Evolutionary conservation across 1,284 basidiomycete genomes (phyloP), one percentile per base, ranked within the genome.

Genomic region (Sanguinoderma infundibulare): DNA sequence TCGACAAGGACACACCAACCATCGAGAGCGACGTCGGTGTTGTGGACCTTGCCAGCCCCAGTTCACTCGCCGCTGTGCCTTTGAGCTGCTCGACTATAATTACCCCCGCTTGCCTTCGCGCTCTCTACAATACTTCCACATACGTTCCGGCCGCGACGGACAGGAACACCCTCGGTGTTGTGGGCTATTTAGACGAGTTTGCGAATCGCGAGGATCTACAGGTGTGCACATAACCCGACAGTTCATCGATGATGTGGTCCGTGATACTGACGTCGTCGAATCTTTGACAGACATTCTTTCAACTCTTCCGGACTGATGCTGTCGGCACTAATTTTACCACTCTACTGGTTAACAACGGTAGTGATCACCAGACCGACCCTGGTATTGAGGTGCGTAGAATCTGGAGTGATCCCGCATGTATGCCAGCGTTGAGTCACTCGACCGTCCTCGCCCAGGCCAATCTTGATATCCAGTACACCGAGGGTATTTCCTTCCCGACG

Each of bases 381-480:
- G 88, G 87, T 62, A 75, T 79, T 1, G 89, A 87, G 75, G 83
- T 83, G 58, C 22, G 61, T 24, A 15, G 2, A 39, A 34, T 12
- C 14, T 4, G 20, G 20, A 24, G 3, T 3, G 20, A 5, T 12
- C 32, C 20, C 12, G 7, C 24, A 30, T 17, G 9, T 15, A n/a
- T 53, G 34, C 46, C 17, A n/a, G 10, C 15, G 5, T n/a, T 20
- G 30, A 42, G 52, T 50, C 8, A 55, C 30, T n/a, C n/a, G n/a
- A n/a, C n/a, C n/a, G n/a, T n/a, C n/a, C n/a, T n/a, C n/a, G n/a
- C n/a, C n/a, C 57, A 87, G 79, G 87, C 85, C 14, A 87, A 88
- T 69, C 78, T 90, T 14, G 87, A 90, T 67, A 85, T 89, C 54
- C 87, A 91, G 75, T 89, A 89, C 62, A 82, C 86, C 1, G 83